A percentile compares a stretch with the other conserved stretches of the same genome.
Evolutionary conservation across 2,329 filamentous ascomycete genomes (phyloP).

Genomic region (Alternaria postmessia): DNA sequence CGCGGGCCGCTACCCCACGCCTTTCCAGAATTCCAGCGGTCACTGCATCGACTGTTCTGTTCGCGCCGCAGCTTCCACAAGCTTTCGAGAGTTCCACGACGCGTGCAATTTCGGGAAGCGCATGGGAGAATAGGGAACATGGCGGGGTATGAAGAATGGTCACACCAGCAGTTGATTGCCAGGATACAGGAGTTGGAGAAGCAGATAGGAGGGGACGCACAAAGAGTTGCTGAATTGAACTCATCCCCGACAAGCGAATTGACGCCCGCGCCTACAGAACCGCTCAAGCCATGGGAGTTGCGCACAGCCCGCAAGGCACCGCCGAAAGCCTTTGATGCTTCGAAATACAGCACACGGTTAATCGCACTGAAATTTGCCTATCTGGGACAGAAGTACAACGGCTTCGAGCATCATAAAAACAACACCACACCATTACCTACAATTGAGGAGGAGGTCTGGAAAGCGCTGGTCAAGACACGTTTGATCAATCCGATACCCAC

Average conservation of each 20-base stretch:
- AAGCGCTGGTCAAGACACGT: constrained; percentile 81
- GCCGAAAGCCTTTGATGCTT: constrained; percentile 72
- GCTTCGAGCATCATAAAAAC: constrained; percentile 84
- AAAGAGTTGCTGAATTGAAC: background rate
- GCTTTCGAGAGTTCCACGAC: constrained; percentile 42
- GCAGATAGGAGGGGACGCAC: constrained; percentile 14
- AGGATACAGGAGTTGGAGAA: constrained; percentile 45
- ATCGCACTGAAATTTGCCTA: constrained; percentile 96
- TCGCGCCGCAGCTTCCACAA: constrained; percentile 41
- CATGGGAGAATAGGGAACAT: constrained; percentile 27
- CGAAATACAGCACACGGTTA: constrained; percentile 80
- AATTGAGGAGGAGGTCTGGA: constrained; percentile 94
- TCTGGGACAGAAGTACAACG: constrained; percentile 88
- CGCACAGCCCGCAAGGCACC: constrained; percentile 47
- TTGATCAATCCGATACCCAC: constrained; percentile 65
- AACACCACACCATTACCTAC: constrained; percentile 75
- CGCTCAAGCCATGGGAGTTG: constrained; percentile 22
- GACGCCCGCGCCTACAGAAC: background rate
- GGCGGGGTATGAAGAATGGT: constrained; percentile 44
- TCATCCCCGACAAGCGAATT: constrained; percentile 1
- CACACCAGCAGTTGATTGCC: constrained; percentile 46
- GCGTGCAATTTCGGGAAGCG: constrained; percentile 26
- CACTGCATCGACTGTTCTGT: constrained; percentile 41
- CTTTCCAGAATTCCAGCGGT: constrained; percentile 39
- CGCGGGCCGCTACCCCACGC: constrained; percentile 34